A percentile compares a stretch with the other conserved stretches of the same genome.
Conservation (phyloP, 2,329 filamentous ascomycete genomes). For the Neocatenulostroma microsporum region DNA sequence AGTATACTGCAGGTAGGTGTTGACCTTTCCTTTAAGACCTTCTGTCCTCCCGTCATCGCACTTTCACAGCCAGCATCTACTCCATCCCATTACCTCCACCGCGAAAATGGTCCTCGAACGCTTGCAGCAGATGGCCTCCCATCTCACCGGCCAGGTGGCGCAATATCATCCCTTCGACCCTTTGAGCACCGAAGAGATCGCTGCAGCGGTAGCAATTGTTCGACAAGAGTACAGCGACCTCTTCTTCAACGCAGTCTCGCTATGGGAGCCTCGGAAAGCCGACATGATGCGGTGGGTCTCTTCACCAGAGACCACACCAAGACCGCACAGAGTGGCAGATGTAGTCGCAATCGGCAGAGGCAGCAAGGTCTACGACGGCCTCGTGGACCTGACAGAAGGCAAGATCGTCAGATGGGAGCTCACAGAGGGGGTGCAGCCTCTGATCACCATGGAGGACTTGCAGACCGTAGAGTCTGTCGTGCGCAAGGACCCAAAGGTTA, state of each 20-base stretch:
- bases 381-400: conserved; percentile 62
- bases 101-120: conserved; percentile 26
- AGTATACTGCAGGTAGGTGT: no score
- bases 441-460: conserved; percentile 89
- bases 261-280: conserved; percentile 77
- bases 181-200: conserved; percentile 64
- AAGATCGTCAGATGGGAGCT: conserved; percentile 68
- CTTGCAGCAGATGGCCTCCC: conserved; percentile 44
- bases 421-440: conserved; percentile 69
- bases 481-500: conserved; percentile 73
- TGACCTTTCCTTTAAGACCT: no score
- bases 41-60: no score
- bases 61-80: no score
- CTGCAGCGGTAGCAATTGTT: conserved; percentile 59
- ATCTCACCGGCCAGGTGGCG: conserved; percentile 49
- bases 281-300: conserved; percentile 75
- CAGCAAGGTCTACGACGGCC: conserved; percentile 73
- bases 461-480: conserved; percentile 68
- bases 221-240: conserved; percentile 62
- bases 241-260: conserved; percentile 77
- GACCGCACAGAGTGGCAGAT: conserved; percentile 68
- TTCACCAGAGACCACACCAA: conserved; percentile 51
- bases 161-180: conserved; percentile 70
- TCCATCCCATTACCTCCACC: not conserved
- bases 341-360: conserved; percentile 72